Base-by-base conservation (phyloP, 2,329 filamentous ascomycete genomes). In the Phialophora tarda region DNA sequence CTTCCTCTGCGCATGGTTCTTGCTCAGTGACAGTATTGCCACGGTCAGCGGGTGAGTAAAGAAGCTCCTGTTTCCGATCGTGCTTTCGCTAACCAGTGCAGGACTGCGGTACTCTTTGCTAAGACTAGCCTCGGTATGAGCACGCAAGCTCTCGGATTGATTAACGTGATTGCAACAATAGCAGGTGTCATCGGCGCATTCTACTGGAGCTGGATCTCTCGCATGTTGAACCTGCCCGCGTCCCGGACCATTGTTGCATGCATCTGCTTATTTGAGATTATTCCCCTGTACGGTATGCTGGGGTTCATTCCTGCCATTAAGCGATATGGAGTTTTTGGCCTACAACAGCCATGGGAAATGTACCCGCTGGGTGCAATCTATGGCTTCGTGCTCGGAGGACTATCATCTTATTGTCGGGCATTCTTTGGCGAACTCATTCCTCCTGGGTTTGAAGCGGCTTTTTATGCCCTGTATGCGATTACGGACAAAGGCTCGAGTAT, bases 321-420 rank as follows among this genome's bases (percentile, higher is more conserved):
- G 72, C 81, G 83, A 7, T 87, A 90, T 78, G 93, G 92, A 0
- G 88, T 91, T 4, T 80, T 93, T 48, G 95, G 95, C 1, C 83
- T 99, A n/a, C 93, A 97, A 77, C 89, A 95, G 75, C 89, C 91
- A 2, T 97, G 93, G 91, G 95, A 99, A 74, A 97, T 99, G 92
- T 98, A 95, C 73, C 91, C 92, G 0, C 80, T 99, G 0, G 93
- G 92, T 0, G 91, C 91, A 2, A 87, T 98, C 12, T 98, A 97
- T 77, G 95, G 95, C 0, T 87, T 99, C 58, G 93, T 98, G 1
- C 87, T 98, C 32, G 95, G 95, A n/a, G 95, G 95, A 0, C 81
- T 99, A 48, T 92, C 91, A 65, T 91, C 90, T 26, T 97, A 98
- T 78, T 98, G 95, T 76, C 89, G 95, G 50, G 93, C 91, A 67